Conservation (phyloP, 768 basidiomycete species). For the Chalciporus chontae region DNA sequence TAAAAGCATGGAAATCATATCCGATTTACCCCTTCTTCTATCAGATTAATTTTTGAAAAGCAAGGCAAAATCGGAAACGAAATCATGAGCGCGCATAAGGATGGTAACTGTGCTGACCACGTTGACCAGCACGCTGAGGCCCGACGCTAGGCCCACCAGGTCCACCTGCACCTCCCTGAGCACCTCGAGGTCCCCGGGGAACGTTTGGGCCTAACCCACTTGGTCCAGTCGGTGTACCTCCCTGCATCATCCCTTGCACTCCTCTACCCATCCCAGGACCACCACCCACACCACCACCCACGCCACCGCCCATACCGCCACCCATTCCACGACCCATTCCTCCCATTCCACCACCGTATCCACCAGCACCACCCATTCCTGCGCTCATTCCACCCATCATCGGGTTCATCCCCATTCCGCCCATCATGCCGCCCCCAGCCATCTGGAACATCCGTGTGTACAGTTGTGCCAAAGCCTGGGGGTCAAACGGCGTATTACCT, state of each 20-base stretch:
- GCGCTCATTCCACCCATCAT: conserved; percentile 35
- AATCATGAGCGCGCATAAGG: conserved; percentile 67
- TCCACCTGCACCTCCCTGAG: conserved; percentile 47
- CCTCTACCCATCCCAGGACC: conserved; percentile 37
- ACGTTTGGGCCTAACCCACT: conserved; percentile 54
- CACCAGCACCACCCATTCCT: conserved; percentile 33
- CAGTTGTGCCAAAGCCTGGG: conserved; percentile 85
- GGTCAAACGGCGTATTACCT: conserved; percentile 76
- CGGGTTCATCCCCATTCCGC: conserved; percentile 39
- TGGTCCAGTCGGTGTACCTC: conserved; percentile 31
- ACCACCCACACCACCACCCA: conserved; percentile 36
- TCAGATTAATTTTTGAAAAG: conserved; percentile 14
- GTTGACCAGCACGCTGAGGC: conserved; percentile 64
- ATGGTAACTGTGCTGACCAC: conserved; percentile 81
- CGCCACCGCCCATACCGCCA: conserved; percentile 40
- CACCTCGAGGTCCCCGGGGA: conserved; percentile 64
- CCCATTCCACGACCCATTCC: conserved; percentile 40
- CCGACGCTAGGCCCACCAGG: conserved; percentile 57
- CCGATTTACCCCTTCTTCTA: conserved; percentile 1
- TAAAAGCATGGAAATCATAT: conserved; percentile 4
- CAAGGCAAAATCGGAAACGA: no score
- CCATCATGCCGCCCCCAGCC: conserved; percentile 50
- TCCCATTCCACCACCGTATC: conserved; percentile 36
- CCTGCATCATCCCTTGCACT: conserved; percentile 37
- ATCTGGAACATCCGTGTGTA: conserved; percentile 96